Base-by-base conservation (phyloP, 192 early-diverging fungal species). In the Coemansia sp. region DNA sequence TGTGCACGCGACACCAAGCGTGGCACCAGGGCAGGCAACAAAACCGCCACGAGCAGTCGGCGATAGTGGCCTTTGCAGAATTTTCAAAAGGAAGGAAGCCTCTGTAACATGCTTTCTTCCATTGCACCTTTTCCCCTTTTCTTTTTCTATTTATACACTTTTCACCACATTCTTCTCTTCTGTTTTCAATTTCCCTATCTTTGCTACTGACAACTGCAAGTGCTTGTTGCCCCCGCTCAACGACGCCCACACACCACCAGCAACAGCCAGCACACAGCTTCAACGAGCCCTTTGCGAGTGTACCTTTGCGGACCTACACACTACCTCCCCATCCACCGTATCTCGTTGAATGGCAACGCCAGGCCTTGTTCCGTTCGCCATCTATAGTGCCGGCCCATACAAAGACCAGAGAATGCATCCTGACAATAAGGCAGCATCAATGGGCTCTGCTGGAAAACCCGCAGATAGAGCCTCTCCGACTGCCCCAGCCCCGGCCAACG, bases 341-440 rank as follows among this genome's bases (percentile, higher is more conserved):
- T 24, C 24, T 50, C 24, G 26, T 29, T 70, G 60, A 63, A 77
- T 77, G 74, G 65, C 56, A 53, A 65, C 74, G 35, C 64, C 74
- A 34, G 60, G 63, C 53, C 61, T 77, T 38, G 53, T 71, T 27
- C 61, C 61, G 42, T 77, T 68, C 48, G 33, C 68, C 22, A 40
- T 67, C 54, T 58, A 42, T 50, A 48, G 53, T 36, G 62, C 56
- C 35, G 60, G 61, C 39, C 42, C 67, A 18, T 44, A 54, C 61
- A 18, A 62, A n/a, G 74, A 67, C 41, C 63, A 39, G 44, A 71
- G 67, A 34, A 63, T 60, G 62, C 41, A 34, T 43, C 42, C 14
- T 32, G 53, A 40, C 67, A 62, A 52, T 36, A 44, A 34, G 35
- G 35, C 46, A 27, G 48, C 22, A 18, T 50, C 46, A 50, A 50